Evolutionary conservation across 805 yeast species (phyloP).

Genomic region (Phaffomyces thermotolerans): DNA sequence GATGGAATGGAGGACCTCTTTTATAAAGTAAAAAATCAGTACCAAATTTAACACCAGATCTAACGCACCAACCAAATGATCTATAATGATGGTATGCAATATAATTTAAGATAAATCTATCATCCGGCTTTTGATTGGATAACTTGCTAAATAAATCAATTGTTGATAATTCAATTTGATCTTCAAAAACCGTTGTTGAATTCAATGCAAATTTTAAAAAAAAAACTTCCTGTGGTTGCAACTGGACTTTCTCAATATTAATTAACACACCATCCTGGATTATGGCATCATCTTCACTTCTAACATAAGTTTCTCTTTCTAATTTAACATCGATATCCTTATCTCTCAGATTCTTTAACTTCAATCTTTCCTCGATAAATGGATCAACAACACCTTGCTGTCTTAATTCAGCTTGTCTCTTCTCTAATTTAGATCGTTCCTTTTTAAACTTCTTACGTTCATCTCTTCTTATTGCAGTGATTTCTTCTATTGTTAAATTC

Average conservation of each 20-base stretch:
- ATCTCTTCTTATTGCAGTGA: slow-evolving; percentile 64
- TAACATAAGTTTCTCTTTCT: slow-evolving; percentile 16
- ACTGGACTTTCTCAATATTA: slow-evolving; percentile 38
- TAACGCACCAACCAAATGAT: slow-evolving; percentile 89
- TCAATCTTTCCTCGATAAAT: slow-evolving; percentile 26
- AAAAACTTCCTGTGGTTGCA: slow-evolving; percentile 69
- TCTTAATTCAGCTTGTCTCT: slow-evolving; percentile 34
- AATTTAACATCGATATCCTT: slow-evolving; percentile 20
- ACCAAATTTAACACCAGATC: slow-evolving; percentile 89
- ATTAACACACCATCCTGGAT: slow-evolving; percentile 27
- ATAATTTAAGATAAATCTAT: slow-evolving; percentile 35
- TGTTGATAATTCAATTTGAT: slow-evolving; percentile 14
- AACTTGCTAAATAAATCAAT: slow-evolving; percentile 11
- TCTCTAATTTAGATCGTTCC: slow-evolving; percentile 57
- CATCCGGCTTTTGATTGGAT: slow-evolving; percentile 14
- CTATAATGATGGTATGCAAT: slow-evolving; percentile 81
- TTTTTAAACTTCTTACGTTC: slow-evolving; percentile 68
- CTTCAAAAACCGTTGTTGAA: slow-evolving; percentile 31
- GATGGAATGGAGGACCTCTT: slow-evolving; percentile 92
- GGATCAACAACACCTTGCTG: slow-evolving; percentile 31
- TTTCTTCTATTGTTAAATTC: slow-evolving; percentile 56
- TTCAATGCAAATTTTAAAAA: slow-evolving; percentile 58
- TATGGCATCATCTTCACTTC: slow-evolving; percentile 32
- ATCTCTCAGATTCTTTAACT: slow-evolving; percentile 26
- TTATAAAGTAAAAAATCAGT: slow-evolving; percentile 77